phyloP scores from a whole-genome alignment of 2,329 filamentous ascomycete genomes.

The Colletotrichum tropicicola region DNA sequence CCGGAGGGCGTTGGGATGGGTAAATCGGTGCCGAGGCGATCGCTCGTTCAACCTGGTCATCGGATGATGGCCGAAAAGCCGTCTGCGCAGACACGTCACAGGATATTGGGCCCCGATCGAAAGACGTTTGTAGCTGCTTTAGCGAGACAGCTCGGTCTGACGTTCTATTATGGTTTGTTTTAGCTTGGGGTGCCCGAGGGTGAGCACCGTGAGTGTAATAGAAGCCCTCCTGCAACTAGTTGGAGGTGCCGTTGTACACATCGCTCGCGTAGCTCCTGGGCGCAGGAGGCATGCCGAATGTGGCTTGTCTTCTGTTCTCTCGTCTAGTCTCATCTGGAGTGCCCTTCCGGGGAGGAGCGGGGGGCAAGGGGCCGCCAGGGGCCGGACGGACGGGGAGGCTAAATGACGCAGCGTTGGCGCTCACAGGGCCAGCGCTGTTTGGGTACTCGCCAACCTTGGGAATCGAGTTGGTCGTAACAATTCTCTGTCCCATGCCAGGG shows the following conservation, averaged over 20 bases:
- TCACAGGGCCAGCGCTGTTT: slow-evolving; percentile 49
- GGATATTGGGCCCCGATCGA: slow-evolving; percentile 9
- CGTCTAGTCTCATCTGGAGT: slow-evolving; percentile 62
- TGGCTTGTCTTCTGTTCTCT: slow-evolving; percentile 62
- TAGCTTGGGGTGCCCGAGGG: background rate
- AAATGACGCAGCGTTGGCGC: slow-evolving; percentile 61
- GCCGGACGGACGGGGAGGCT: slow-evolving; percentile 72
- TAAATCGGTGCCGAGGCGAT: slow-evolving; percentile 21
- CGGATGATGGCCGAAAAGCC: slow-evolving; percentile 5
- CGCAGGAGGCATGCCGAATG: slow-evolving; percentile 58
- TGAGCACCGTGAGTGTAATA: slow-evolving; percentile 3
- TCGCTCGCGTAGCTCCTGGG: slow-evolving; percentile 38
- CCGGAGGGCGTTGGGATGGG: background rate
- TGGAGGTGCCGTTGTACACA: slow-evolving; percentile 31
- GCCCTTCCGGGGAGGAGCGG: slow-evolving; percentile 67
- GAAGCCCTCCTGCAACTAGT: slow-evolving; percentile 23
- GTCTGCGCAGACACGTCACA: slow-evolving; percentile 12
- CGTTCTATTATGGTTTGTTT: slow-evolving; percentile 4
- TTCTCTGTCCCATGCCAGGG: slow-evolving; percentile 62
- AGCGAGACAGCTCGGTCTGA: slow-evolving; percentile 1
- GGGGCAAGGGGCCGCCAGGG: slow-evolving; percentile 66
- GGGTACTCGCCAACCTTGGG: slow-evolving; percentile 53
- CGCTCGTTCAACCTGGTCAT: slow-evolving; percentile 5
- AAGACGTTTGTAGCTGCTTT: background rate
- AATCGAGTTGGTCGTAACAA: slow-evolving; percentile 61